A percentile compares a stretch with the other conserved stretches of the same genome.
Evolutionary conservation across 2,329 filamentous ascomycete species (phyloP).

Genomic region (Xylariaceae sp.): DNA sequence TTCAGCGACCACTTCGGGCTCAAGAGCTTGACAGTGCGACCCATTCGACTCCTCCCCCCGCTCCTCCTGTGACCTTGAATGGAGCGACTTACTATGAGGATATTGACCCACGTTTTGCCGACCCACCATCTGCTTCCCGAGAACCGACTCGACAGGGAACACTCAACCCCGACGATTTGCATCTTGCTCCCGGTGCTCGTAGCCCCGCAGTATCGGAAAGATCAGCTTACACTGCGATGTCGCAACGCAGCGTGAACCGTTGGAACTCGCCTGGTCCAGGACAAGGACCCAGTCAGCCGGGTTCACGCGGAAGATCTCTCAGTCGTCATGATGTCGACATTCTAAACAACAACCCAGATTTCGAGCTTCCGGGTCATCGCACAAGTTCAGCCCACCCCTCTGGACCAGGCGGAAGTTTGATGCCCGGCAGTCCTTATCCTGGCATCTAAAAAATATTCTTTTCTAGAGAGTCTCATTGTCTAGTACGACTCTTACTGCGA

Average conservation of each 20-base stretch:
- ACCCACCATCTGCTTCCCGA: slow-evolving; percentile 31
- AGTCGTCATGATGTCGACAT: slow-evolving; percentile 65
- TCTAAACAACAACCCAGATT: slow-evolving; percentile 78
- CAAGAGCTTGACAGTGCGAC: slow-evolving; percentile 35
- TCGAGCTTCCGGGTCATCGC: slow-evolving; percentile 57
- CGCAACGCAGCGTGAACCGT: slow-evolving; percentile 80
- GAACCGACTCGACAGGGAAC: slow-evolving; percentile 29
- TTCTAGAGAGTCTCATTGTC: not conserved
- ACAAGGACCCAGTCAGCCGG: slow-evolving; percentile 40
- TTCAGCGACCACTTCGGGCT: slow-evolving; percentile 33
- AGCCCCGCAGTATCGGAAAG: slow-evolving; percentile 74
- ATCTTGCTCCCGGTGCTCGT: slow-evolving; percentile 50
- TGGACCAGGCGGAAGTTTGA: slow-evolving; percentile 38
- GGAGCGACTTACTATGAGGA: slow-evolving; percentile 76
- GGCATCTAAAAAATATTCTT: slow-evolving; percentile 20
- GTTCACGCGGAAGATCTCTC: slow-evolving; percentile 41
- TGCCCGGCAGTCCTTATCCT: slow-evolving; percentile 52
- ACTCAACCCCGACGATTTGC: slow-evolving; percentile 58
- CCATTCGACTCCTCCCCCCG: slow-evolving; percentile 28
- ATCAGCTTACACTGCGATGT: slow-evolving; percentile 85
- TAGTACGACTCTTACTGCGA: not conserved
- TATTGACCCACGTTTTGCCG: slow-evolving; percentile 79
- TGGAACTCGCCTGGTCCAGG: slow-evolving; percentile 57
- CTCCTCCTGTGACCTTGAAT: slow-evolving; percentile 26
- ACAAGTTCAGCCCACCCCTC: slow-evolving; percentile 22